Percentiles rank a stretch among this genome's conserved stretches.
Evolutionary conservation across 2,329 filamentous ascomycete genomes (phyloP).

Genomic region (Esteya vermicola): DNA sequence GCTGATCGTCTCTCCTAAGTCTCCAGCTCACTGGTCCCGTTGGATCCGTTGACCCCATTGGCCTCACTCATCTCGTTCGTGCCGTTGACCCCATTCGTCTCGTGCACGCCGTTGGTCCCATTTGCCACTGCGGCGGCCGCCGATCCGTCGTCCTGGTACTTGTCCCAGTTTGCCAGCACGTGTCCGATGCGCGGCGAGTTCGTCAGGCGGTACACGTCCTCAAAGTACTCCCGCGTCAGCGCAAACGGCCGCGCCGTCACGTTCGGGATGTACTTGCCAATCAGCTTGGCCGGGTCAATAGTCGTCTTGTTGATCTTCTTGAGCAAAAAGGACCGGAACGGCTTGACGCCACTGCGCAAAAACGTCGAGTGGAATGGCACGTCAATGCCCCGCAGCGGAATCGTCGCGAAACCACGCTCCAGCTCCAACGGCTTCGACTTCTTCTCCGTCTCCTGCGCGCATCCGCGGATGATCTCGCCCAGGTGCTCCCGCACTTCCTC

Average conservation of each 20-base stretch:
- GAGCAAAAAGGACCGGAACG: slow-evolving; percentile 92
- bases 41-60: too few species aligned
- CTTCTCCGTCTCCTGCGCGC: slow-evolving; percentile 70
- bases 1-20: too few species aligned
- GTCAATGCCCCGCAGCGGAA: slow-evolving; percentile 92
- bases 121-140: slow-evolving; percentile 20
- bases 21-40: too few species aligned
- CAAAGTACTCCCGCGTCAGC: slow-evolving; percentile 96
- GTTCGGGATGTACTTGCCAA: slow-evolving; percentile 98
- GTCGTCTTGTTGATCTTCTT: slow-evolving; percentile 99
- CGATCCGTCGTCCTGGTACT: slow-evolving; percentile 42
- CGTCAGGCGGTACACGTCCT: slow-evolving; percentile 92
- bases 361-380: slow-evolving; percentile 99
- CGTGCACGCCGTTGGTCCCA: slow-evolving; percentile 8
- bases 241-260: slow-evolving; percentile 94
- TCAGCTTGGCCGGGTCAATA: slow-evolving; percentile 89
- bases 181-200: slow-evolving; percentile 67
- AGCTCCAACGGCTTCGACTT: slow-evolving; percentile 84
- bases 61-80: too few species aligned
- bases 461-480: slow-evolving; percentile 79
- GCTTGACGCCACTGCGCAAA: slow-evolving; percentile 94
- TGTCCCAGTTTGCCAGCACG: slow-evolving; percentile 77
- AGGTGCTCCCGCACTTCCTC: slow-evolving; percentile 87
- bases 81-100: background rate
- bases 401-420: slow-evolving; percentile 90